These are phyloP conservation scores for Silene uniflora DNA, from an alignment of 148 eudicot species.

Conservation along the genomic window DNA sequence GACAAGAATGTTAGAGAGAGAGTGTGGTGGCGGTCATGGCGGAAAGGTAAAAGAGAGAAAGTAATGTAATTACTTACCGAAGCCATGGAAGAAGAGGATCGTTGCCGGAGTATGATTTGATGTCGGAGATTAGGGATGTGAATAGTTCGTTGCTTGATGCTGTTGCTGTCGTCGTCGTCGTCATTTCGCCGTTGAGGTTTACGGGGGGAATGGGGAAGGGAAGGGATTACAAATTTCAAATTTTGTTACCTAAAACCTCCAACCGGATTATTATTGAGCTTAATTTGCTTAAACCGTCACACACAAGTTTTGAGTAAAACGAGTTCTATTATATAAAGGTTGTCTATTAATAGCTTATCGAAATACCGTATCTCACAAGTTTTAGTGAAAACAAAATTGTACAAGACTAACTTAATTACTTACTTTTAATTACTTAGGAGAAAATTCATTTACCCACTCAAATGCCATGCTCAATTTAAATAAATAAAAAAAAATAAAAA, in stretches of 20 bases:
- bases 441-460: too few species aligned
- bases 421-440: too few species aligned
- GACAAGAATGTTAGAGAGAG: background rate
- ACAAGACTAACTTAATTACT: too few species aligned
- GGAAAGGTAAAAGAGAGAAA: background rate
- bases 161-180: background rate
- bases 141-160: slow-evolving; percentile 39
- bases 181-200: background rate
- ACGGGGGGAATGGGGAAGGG: background rate
- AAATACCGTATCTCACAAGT: too few species aligned
- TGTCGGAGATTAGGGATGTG: slow-evolving; percentile 64
- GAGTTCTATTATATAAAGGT: too few species aligned
- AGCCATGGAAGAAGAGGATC: slow-evolving; percentile 98
- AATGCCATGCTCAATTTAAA: too few species aligned
- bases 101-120: slow-evolving; percentile 67
- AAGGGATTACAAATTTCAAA: background rate
- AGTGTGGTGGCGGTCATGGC: background rate
- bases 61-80: slow-evolving; percentile 32
- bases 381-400: too few species aligned
- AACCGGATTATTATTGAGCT: too few species aligned
- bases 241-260: background rate
- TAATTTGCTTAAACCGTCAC: too few species aligned
- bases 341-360: too few species aligned
- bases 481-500: too few species aligned
- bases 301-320: too few species aligned